Conservation (phyloP, 257 asterid genomes). For the Echium plantagineum region DNA sequence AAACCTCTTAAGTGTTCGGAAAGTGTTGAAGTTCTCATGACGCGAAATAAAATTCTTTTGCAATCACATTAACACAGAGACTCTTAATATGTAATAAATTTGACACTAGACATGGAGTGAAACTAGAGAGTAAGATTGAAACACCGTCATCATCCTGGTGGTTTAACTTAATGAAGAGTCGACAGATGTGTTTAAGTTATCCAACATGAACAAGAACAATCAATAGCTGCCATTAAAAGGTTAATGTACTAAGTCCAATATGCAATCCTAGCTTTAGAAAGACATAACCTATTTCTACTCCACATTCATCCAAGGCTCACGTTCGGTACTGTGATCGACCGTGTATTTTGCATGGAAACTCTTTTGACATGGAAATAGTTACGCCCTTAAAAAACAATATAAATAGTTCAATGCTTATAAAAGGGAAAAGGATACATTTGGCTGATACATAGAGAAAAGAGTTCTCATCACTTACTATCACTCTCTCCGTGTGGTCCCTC, state of each 20-base stretch:
- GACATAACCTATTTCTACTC: too few species aligned
- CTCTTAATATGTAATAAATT: too few species aligned
- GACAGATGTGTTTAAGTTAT: background rate
- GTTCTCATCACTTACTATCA: conserved; percentile 42
- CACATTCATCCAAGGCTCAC: too few species aligned
- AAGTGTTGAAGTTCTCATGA: too few species aligned
- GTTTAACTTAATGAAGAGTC: background rate
- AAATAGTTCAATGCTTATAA: background rate
- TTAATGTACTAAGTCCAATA: background rate
- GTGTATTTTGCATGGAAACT: too few species aligned
- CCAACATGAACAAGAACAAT: too few species aligned
- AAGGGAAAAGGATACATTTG: background rate
- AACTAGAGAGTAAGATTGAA: background rate
- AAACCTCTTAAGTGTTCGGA: too few species aligned
- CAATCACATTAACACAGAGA: background rate
- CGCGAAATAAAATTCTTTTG: too few species aligned
- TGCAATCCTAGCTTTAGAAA: background rate
- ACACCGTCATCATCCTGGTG: background rate
- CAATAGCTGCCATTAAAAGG: background rate
- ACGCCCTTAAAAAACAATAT: background rate
- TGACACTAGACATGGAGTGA: background rate
- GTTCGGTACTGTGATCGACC: too few species aligned
- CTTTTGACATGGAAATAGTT: too few species aligned
- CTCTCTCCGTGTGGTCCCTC: conserved; percentile 68
- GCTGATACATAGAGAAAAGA: background rate